These are phyloP conservation scores for Pseudoturritis turrita DNA, from an alignment of 345 rosid genomes.

Conservation along the genomic window DNA sequence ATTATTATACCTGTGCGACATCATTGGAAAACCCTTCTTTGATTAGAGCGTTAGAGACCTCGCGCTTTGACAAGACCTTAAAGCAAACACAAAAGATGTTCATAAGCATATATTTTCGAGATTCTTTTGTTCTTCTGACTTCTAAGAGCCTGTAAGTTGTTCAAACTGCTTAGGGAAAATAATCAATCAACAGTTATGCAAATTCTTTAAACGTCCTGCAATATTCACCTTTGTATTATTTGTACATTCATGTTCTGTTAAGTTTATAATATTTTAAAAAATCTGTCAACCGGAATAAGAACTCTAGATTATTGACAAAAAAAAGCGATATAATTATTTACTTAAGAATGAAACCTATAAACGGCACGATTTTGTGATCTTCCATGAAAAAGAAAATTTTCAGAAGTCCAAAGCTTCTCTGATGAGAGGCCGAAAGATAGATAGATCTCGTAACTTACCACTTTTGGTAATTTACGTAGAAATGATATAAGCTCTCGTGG, in stretches of 20 bases:
- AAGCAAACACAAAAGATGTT: conserved; percentile 10
- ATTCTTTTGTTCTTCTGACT: not conserved
- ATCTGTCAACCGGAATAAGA: not conserved
- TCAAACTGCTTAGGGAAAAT: not conserved
- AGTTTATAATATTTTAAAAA: too few species aligned
- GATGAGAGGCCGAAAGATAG: not conserved
- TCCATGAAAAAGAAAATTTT: not conserved
- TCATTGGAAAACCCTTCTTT: conserved; percentile 37
- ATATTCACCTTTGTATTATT: not conserved
- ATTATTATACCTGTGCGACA: conserved; percentile 27
- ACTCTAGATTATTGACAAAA: not conserved
- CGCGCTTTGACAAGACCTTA: conserved; percentile 31
- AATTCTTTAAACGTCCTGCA: too few species aligned
- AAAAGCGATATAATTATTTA: too few species aligned
- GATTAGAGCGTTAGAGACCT: conserved; percentile 30
- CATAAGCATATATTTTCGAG: not conserved
- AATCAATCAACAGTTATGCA: not conserved
- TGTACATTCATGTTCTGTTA: not conserved
- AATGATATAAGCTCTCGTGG: conserved; percentile 80
- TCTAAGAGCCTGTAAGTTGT: not conserved
- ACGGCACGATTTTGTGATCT: not conserved
- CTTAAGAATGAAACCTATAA: not conserved
- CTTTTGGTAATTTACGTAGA: conserved; percentile 59
- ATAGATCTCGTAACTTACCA: conserved; percentile 37
- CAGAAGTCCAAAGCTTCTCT: not conserved